These are phyloP conservation scores for Tulasnella sp. DNA, from an alignment of 768 basidiomycete species.

Conservation along the genomic window DNA sequence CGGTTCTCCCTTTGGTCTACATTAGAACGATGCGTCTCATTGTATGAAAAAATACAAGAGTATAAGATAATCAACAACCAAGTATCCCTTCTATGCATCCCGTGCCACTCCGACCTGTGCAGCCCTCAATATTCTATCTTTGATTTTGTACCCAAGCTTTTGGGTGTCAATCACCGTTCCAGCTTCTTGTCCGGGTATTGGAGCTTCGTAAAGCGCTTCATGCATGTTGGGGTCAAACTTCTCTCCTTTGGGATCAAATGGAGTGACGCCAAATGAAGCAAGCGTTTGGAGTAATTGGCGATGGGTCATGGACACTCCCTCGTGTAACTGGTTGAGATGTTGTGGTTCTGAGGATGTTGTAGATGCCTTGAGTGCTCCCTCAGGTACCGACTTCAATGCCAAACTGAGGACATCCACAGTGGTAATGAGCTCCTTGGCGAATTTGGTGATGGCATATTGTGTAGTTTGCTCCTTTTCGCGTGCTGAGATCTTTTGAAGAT, in stretches of 20 bases:
- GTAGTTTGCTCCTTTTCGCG: constrained; percentile 85
- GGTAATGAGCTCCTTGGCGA: constrained; percentile 77
- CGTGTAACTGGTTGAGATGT: constrained; percentile 35
- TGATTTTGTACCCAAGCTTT: constrained; percentile 87
- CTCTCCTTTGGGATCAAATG: constrained; percentile 86
- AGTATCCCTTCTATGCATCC: no score
- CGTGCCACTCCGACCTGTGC: constrained; percentile 92
- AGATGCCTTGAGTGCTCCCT: constrained; percentile 14
- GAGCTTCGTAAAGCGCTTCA: constrained; percentile 90
- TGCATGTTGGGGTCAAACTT: constrained; percentile 90
- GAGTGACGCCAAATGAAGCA: constrained; percentile 81
- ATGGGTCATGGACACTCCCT: constrained; percentile 86
- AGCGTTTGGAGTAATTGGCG: constrained; percentile 79
- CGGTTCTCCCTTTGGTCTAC: no score
- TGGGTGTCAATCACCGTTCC: constrained; percentile 85
- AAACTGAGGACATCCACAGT: constrained; percentile 81
- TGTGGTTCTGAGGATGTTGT: constrained; percentile 7
- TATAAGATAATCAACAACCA: no score
- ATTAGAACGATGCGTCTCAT: no score
- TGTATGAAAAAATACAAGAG: no score
- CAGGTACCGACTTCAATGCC: constrained; percentile 56
- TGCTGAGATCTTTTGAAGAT: constrained; percentile 81
- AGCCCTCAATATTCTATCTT: constrained; percentile 82
- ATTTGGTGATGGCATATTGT: constrained; percentile 85
- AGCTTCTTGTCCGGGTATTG: constrained; percentile 73